These are phyloP conservation scores for Albifimbria verrucaria DNA, from an alignment of 2,329 filamentous ascomycete species.

Conservation along the genomic window DNA sequence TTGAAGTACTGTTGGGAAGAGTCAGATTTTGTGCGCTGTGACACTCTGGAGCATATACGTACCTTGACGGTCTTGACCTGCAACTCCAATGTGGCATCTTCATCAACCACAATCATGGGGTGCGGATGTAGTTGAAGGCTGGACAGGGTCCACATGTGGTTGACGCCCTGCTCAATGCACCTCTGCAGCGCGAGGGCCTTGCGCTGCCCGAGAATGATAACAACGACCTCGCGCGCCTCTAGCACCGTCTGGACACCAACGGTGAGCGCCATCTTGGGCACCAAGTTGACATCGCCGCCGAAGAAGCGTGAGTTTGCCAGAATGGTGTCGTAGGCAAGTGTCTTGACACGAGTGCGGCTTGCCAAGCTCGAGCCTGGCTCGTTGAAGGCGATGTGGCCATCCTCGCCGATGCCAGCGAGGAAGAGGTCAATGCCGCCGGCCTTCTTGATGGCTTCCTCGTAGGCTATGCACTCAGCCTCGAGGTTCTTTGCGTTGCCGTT, in stretches of 20 bases:
- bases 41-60: slow-evolving; percentile 10
- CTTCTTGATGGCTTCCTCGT: slow-evolving; percentile 72
- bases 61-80: slow-evolving; percentile 71
- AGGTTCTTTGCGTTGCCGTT: slow-evolving; percentile 76
- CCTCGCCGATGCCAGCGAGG: slow-evolving; percentile 78
- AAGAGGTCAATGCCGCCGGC: slow-evolving; percentile 82
- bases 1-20: slow-evolving; percentile 57
- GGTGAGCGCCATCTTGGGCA: slow-evolving; percentile 79
- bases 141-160: slow-evolving; percentile 89
- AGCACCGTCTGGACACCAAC: slow-evolving; percentile 82
- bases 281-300: slow-evolving; percentile 66
- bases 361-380: slow-evolving; percentile 78
- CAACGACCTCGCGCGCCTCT: slow-evolving; percentile 76
- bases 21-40: slow-evolving; percentile 4
- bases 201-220: slow-evolving; percentile 78
- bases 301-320: slow-evolving; percentile 85
- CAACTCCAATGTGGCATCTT: slow-evolving; percentile 71
- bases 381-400: slow-evolving; percentile 89
- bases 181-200: slow-evolving; percentile 77
- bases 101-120: slow-evolving; percentile 79
- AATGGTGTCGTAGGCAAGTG: slow-evolving; percentile 82
- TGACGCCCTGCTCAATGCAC: slow-evolving; percentile 77
- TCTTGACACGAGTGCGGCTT: slow-evolving; percentile 81
- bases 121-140: slow-evolving; percentile 77
- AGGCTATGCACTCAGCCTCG: slow-evolving; percentile 72